phyloP scores from a whole-genome alignment of 148 eudicot genomes.

The Spergularia marina region DNA sequence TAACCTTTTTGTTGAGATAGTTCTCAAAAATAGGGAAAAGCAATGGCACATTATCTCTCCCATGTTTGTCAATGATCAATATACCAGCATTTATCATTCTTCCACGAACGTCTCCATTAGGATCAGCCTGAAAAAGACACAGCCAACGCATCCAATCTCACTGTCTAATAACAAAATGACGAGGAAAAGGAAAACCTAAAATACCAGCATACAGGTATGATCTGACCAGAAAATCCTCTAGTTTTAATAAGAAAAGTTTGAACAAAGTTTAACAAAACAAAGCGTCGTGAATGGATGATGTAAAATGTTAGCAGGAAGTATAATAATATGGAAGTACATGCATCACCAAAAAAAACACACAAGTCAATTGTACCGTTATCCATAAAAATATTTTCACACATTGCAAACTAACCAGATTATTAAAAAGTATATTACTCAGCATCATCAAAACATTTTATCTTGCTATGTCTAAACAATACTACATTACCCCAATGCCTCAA shows the following conservation, averaged over 20 bases:
- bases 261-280: neutral
- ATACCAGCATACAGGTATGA: neutral
- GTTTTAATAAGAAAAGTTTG: neutral
- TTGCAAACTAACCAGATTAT: neutral
- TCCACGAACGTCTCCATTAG: slow-evolving; percentile 90
- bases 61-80: slow-evolving; percentile 91
- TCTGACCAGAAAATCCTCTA: neutral
- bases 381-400: neutral
- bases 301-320: neutral
- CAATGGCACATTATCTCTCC: slow-evolving; percentile 77
- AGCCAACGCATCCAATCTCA: slow-evolving; percentile 3
- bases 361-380: neutral
- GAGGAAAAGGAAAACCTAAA: neutral
- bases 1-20: slow-evolving; percentile 91
- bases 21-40: slow-evolving; percentile 97
- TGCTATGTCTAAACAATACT: too few relatives aligned
- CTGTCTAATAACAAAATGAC: neutral
- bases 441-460: too few relatives aligned
- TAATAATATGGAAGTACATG: neutral
- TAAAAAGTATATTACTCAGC: too few relatives aligned
- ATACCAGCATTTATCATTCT: slow-evolving; percentile 99
- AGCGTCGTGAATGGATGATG: neutral
- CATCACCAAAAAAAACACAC: neutral
- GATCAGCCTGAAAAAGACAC: slow-evolving; percentile 73
- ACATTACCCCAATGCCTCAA: too few relatives aligned